Conservation (phyloP, 345 rosid genomes). For the Eucalyptus marginata region DNA sequence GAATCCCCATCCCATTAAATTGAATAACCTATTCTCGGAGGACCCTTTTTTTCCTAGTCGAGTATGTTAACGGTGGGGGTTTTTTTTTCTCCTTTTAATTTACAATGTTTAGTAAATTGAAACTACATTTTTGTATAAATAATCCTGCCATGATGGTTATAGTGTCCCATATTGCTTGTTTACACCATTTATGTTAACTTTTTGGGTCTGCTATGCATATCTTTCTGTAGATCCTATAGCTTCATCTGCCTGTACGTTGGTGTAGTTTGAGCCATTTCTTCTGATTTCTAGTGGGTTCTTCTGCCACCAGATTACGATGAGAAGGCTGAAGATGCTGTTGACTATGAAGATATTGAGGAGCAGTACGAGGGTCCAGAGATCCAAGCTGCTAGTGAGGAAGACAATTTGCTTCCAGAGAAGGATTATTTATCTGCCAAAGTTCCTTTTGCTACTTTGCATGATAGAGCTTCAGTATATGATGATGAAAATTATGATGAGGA, state of each 20-base stretch:
- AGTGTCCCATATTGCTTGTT: not conserved
- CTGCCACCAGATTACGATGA: slow-evolving; percentile 62
- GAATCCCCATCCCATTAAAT: not conserved
- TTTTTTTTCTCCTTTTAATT: not conserved
- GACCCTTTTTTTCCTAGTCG: not conserved
- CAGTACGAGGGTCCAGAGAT: slow-evolving; percentile 88
- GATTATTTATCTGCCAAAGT: slow-evolving; percentile 47
- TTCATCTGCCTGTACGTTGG: not conserved
- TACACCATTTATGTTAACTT: not conserved
- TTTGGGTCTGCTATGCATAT: not conserved
- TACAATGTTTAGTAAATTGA: not conserved
- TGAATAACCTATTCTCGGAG: not conserved
- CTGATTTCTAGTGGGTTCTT: slow-evolving; percentile 15
- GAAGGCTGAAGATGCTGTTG: slow-evolving; percentile 92
- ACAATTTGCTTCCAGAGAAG: slow-evolving; percentile 58
- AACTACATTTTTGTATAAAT: not conserved
- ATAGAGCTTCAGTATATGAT: slow-evolving; percentile 48
- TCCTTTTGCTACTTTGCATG: slow-evolving; percentile 29
- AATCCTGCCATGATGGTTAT: not conserved
- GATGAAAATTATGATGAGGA: slow-evolving; percentile 96
- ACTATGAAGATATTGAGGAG: slow-evolving; percentile 95
- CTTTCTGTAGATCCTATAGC: not conserved
- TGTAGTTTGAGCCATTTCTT: not conserved
- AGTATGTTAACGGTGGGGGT: not conserved
- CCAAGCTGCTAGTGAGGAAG: slow-evolving; percentile 75